Percentiles rank a stretch among this genome's conserved stretches.
These are phyloP conservation scores for Tolypocladium nubicola DNA, from an alignment of 2,329 filamentous ascomycete genomes.

Conservation along the genomic window DNA sequence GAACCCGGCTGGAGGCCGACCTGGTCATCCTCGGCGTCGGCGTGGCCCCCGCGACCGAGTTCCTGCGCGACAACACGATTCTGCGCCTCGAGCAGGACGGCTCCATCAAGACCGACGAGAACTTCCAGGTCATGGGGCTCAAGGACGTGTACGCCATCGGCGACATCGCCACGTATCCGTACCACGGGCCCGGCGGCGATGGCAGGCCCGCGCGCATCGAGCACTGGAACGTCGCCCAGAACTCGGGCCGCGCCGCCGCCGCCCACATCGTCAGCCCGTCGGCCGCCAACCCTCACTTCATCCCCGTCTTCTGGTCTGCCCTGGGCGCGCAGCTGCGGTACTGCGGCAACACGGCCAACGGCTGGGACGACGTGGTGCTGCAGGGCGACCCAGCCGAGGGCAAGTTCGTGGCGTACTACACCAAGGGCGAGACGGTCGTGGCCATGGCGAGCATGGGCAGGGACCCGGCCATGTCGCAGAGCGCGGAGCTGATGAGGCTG, in stretches of 20 bases:
- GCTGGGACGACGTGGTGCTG: conserved; percentile 79
- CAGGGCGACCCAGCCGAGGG: conserved; percentile 65
- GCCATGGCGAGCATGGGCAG: conserved; percentile 85
- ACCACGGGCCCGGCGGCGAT: conserved; percentile 76
- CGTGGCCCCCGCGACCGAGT: conserved; percentile 76
- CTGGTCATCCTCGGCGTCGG: conserved; percentile 87
- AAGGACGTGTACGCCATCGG: conserved; percentile 86
- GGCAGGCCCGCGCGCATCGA: conserved; percentile 74
- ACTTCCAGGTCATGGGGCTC: conserved; percentile 65
- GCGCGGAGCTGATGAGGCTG: conserved; percentile 73
- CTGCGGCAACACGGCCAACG: conserved; percentile 72
- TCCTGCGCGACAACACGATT: conserved; percentile 60
- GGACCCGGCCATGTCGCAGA: conserved; percentile 78
- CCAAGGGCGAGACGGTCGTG: conserved; percentile 74
- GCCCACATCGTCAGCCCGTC: conserved; percentile 59
- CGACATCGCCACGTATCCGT: conserved; percentile 92
- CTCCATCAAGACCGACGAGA: conserved; percentile 72
- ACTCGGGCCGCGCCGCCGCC: conserved; percentile 73
- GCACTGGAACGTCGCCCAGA: conserved; percentile 98
- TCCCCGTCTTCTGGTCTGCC: conserved; percentile 95
- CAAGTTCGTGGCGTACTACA: conserved; percentile 86
- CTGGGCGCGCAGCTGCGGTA: conserved; percentile 83
- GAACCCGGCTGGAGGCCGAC: conserved; percentile 74
- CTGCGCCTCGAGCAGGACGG: conserved; percentile 71
- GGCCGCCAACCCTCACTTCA: conserved; percentile 58